Evolutionary conservation across 106 monocot species (phyloP), one percentile per base, ranked within the genome.

Genomic region (Allium sativum): DNA sequence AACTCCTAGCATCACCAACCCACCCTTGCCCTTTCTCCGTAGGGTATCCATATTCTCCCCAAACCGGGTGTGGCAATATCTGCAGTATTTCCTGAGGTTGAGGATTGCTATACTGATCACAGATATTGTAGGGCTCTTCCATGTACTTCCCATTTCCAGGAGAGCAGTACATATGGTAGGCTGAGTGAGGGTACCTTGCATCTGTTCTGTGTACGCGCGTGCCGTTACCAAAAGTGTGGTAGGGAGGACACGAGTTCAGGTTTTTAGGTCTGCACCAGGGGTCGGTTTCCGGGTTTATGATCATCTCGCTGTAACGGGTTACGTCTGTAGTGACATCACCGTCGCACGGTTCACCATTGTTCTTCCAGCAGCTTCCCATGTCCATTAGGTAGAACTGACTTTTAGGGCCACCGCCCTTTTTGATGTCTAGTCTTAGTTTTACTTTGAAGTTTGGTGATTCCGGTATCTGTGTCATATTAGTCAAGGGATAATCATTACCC

Each of bases 291-390:
- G 87, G 92, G 76, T 92, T 87, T 44, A 87, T 59, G 59, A 92
- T 84, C 83, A 92, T 87, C 65, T 92, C 92, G 59, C 87, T 84
- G 81, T 92, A 92, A 15, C 92, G 80, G 6, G 92, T 92, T 31
- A 92, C 92, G 41, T 92, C 92, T 14, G 76, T 76, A 18, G 69
- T 76, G 21, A 84, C 87, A 41, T 92, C 76, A 31, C 92, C 92
- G 20, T 92, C 83, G 66, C 92, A 92, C 1, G 80, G 81, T 2
- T 55, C n/a, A 40, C 87, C 92, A 52, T 69, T 68, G 76, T 92
- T 92, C 69, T 92, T 92, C 92, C 87, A 92, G 81, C 92, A 92
- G 64, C 92, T 75, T 10, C 92, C 92, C 75, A 92, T 87, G 92
- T 92, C 92, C 76, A 92, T 76, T 43, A 92, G 76, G 71, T 92